These are phyloP conservation scores for Otatea glauca DNA, from an alignment of 176 grass and related monocot species.

Conservation along the genomic window DNA sequence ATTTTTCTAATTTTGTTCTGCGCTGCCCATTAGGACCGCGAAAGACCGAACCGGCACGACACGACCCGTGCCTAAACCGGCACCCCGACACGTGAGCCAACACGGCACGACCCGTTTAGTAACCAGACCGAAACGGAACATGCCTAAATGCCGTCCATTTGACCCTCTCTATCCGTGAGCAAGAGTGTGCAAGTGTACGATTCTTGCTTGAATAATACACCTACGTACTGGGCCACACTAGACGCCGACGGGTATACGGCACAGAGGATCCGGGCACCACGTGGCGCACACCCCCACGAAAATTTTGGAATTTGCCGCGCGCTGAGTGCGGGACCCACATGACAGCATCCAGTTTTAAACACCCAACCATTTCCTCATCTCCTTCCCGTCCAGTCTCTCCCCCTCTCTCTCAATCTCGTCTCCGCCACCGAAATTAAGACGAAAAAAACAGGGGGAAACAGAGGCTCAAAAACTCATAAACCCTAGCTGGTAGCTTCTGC, in stretches of 20 bases:
- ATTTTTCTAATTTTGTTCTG: too few relatives aligned
- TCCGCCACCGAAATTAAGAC: constrained; percentile 3
- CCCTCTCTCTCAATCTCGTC: not conserved
- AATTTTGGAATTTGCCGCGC: constrained; percentile 65
- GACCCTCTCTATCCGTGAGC: too few relatives aligned
- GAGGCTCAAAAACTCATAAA: not conserved
- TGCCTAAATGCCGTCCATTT: too few relatives aligned
- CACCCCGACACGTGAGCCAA: too few relatives aligned
- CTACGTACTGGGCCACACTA: not conserved
- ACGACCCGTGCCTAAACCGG: too few relatives aligned
- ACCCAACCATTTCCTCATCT: constrained; percentile 15
- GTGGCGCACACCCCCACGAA: constrained; percentile 40
- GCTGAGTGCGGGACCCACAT: constrained; percentile 1
- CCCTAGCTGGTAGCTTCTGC: not conserved
- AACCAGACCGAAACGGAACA: too few relatives aligned
- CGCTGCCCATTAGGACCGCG: too few relatives aligned
- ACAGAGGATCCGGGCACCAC: constrained; percentile 24
- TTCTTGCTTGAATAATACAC: not conserved
- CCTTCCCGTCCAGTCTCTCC: not conserved
- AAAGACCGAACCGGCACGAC: too few relatives aligned
- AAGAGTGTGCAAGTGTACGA: too few relatives aligned
- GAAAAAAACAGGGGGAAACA: not conserved
- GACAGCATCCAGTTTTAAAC: constrained; percentile 46
- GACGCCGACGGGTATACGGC: not conserved
- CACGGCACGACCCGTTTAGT: too few relatives aligned